Evolutionary conservation across 1,284 basidiomycete species (phyloP), one percentile per base, ranked within the genome.

Genomic region (Marasmius fiardii): DNA sequence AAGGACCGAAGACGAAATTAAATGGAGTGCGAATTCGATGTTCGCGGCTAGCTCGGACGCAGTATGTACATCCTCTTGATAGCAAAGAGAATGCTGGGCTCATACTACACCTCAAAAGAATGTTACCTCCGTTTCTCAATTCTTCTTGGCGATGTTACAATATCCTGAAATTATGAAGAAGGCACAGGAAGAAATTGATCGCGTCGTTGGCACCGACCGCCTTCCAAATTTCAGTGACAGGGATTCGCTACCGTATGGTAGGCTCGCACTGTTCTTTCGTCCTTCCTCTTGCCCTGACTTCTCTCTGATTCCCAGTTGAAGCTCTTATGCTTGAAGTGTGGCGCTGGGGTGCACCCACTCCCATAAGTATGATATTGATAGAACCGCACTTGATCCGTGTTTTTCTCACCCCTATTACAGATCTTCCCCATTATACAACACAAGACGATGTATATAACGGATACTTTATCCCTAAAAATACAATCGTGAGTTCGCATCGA

Each of bases 11-110:
- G 71, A 73, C 41, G 78, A 80, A 50, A 62, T 81, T 21, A 70
- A 71, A 43, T 80, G 73, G 71, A 73, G 75, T 1, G 79, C 79
- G 1, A 80, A 78, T 59, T 79, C 78, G 23, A 79, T 80, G 73
- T 81, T 77, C 58, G 62, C 67, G 58, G 69, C 60, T 35, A 77
- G 77, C 58, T 63, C 74, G 31, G 79, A 80, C 50, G 78, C 79
- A 8, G 77, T 74, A 60, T 60, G 71, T 63, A 31, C 28, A 4
- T 31, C 10, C 28, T 24, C 11, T 44, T 5, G n/a, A n/a, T n/a
- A n/a, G n/a, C n/a, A n/a, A n/a, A n/a, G n/a, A n/a, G n/a, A n/a
- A n/a, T n/a, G n/a, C n/a, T n/a, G n/a, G n/a, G n/a, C n/a, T n/a
- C n/a, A n/a, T n/a, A n/a, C n/a, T n/a, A n/a, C n/a, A n/a, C n/a